Percentiles rank a stretch among this genome's conserved stretches.
Evolutionary conservation across 2,329 filamentous ascomycete species (phyloP).

Genomic region (Fusarium sp.): DNA sequence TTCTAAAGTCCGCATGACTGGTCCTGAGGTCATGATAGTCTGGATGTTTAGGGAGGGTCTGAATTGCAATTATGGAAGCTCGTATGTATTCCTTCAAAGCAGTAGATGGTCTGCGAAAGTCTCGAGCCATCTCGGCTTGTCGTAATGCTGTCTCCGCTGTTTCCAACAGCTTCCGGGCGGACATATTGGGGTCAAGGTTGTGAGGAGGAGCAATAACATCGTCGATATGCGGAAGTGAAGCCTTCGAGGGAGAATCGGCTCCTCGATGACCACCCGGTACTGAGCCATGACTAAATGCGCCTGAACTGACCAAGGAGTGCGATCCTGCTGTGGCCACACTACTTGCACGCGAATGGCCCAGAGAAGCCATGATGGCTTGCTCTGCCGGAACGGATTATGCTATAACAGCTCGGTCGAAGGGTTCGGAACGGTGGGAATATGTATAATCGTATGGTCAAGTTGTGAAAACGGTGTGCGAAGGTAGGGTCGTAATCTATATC

Average conservation of each 20-base stretch:
- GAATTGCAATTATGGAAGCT: conserved; percentile 81
- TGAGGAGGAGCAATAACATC: conserved; percentile 61
- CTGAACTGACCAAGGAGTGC: conserved; percentile 49
- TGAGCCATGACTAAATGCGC: conserved; percentile 46
- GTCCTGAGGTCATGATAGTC: conserved; percentile 75
- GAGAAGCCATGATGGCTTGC: conserved; percentile 41
- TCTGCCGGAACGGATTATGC: conserved; percentile 12
- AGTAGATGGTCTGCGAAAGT: conserved; percentile 74
- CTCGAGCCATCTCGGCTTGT: conserved; percentile 70
- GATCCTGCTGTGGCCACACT: conserved; percentile 44
- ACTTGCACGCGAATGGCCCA: conserved; percentile 43
- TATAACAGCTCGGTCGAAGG: conserved; percentile 23
- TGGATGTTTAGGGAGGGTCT: conserved; percentile 79
- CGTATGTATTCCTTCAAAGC: conserved; percentile 88
- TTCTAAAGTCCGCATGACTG: conserved; percentile 61
- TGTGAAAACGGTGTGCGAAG: conserved; percentile 1
- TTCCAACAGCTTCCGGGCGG: conserved; percentile 65
- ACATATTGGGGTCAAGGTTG: conserved; percentile 61
- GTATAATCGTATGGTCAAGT: neutral
- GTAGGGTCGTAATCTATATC: conserved; percentile 16
- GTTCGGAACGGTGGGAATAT: conserved; percentile 1
- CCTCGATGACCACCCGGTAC: conserved; percentile 47
- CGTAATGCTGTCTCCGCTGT: conserved; percentile 64
- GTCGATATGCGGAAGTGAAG: conserved; percentile 63
- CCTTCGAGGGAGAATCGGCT: conserved; percentile 41